A percentile compares a stretch with the other conserved stretches of the same genome.
Evolutionary conservation across 228 moss, liverwort and hornwort species (phyloP).

Genomic region (Sphagnum magellanicum): DNA sequence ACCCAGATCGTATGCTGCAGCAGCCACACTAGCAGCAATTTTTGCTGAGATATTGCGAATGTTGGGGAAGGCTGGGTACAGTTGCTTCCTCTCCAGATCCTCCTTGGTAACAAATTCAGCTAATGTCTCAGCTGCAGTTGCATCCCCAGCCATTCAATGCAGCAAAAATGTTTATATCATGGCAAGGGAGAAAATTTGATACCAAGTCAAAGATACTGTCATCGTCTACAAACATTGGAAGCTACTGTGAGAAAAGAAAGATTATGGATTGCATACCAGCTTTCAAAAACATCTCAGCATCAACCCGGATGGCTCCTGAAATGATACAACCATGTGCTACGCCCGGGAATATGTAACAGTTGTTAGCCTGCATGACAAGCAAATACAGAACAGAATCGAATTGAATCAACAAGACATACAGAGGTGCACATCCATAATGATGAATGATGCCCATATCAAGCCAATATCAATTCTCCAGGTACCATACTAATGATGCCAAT

Average conservation of each 20-base stretch:
- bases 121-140: slow-evolving; percentile 61
- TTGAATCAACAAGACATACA: background rate
- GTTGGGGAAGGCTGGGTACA: slow-evolving; percentile 69
- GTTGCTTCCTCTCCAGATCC: slow-evolving; percentile 61
- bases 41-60: slow-evolving; percentile 66
- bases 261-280: slow-evolving; percentile 38
- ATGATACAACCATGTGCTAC: slow-evolving; percentile 80
- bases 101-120: slow-evolving; percentile 67
- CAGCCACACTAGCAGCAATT: slow-evolving; percentile 73
- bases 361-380: slow-evolving; percentile 62
- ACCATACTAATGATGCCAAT: no score
- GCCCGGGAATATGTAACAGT: slow-evolving; percentile 90
- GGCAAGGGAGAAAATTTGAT: background rate
- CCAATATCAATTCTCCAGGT: no score
- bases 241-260: background rate
- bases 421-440: no score
- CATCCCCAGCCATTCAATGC: slow-evolving; percentile 1
- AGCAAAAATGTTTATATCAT: background rate
- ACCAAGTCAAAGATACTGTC: background rate
- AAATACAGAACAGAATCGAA: background rate
- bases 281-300: slow-evolving; percentile 91
- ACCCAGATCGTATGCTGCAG: slow-evolving; percentile 78
- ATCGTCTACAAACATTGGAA: background rate
- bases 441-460: no score
- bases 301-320: slow-evolving; percentile 54